These are phyloP conservation scores for Camelina hispida DNA, from an alignment of 345 rosid species.

Conservation along the genomic window DNA sequence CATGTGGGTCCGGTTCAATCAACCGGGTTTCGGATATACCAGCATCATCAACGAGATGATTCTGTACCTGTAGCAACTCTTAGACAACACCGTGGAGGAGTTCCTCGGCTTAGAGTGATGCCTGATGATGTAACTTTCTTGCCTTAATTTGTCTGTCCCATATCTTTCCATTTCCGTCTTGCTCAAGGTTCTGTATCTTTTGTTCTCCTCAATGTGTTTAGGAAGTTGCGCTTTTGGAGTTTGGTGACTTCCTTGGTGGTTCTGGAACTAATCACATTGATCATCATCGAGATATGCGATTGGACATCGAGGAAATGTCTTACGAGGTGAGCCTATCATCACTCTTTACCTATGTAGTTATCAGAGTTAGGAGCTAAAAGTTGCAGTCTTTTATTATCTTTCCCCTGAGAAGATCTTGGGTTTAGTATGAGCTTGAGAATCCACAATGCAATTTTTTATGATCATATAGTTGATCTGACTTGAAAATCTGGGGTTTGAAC, in stretches of 20 bases:
- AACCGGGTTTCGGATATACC: constrained; percentile 62
- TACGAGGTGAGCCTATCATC: constrained; percentile 62
- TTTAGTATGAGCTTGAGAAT: constrained; percentile 5
- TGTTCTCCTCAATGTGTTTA: constrained; percentile 41
- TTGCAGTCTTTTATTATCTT: background rate
- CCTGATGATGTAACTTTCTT: constrained; percentile 70
- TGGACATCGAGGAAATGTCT: constrained; percentile 94
- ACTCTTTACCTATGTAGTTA: background rate
- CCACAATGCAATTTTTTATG: constrained; percentile 17
- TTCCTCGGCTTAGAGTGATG: constrained; percentile 74
- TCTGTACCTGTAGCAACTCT: constrained; percentile 49
- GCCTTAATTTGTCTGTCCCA: constrained; percentile 9
- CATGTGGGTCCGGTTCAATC: constrained; percentile 59
- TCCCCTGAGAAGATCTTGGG: constrained; percentile 2
- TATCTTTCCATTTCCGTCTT: background rate
- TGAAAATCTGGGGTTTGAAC: constrained; percentile 22
- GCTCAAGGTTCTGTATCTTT: constrained; percentile 33
- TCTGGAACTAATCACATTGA: constrained; percentile 57
- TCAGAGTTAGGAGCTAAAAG: background rate
- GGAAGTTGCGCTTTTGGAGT: constrained; percentile 87
- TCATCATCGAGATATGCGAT: constrained; percentile 93
- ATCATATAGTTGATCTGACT: constrained; percentile 26
- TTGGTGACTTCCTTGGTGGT: constrained; percentile 64
- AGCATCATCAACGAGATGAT: constrained; percentile 54
- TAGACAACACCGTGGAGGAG: constrained; percentile 58